phyloP scores from a whole-genome alignment of 306 rosid species.

The Quercus dentata region DNA sequence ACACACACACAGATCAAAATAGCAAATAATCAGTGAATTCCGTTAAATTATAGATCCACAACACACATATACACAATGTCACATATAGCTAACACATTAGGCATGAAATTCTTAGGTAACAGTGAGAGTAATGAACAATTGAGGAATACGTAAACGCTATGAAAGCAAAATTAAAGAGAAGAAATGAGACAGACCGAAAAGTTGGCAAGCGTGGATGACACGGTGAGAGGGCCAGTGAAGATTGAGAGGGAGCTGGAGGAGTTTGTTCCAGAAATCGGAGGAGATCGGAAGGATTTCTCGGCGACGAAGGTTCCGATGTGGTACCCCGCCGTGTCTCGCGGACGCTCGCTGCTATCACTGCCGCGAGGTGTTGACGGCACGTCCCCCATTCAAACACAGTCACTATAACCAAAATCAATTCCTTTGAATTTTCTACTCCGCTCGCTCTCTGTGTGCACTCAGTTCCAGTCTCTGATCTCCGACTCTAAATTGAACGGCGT shows the following conservation, averaged over 20 bases:
- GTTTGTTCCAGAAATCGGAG: conserved; percentile 90
- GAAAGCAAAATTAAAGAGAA: conserved; percentile 6
- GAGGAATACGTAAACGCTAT: neutral
- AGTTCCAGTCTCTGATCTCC: too few relatives aligned
- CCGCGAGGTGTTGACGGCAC: conserved; percentile 79
- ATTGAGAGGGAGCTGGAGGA: conserved; percentile 78
- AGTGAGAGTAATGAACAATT: too few relatives aligned
- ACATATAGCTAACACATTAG: too few relatives aligned
- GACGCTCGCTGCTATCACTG: conserved; percentile 25
- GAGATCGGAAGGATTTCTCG: conserved; percentile 67
- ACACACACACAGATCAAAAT: neutral
- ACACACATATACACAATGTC: too few relatives aligned
- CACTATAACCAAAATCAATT: neutral
- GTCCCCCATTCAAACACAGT: conserved; percentile 54
- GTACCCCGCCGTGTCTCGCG: conserved; percentile 81
- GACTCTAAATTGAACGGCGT: conserved; percentile 15
- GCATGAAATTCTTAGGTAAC: too few relatives aligned
- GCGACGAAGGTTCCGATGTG: conserved; percentile 81
- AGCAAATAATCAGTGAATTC: neutral
- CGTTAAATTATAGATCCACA: too few relatives aligned
- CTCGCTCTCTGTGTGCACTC: too few relatives aligned
- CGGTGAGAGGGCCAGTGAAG: conserved; percentile 74
- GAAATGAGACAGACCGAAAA: conserved; percentile 35
- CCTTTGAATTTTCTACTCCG: too few relatives aligned
- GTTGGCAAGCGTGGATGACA: conserved; percentile 82